phyloP scores from a whole-genome alignment of 2,329 filamentous ascomycete genomes.

The Tolypocladium pustulatum region DNA sequence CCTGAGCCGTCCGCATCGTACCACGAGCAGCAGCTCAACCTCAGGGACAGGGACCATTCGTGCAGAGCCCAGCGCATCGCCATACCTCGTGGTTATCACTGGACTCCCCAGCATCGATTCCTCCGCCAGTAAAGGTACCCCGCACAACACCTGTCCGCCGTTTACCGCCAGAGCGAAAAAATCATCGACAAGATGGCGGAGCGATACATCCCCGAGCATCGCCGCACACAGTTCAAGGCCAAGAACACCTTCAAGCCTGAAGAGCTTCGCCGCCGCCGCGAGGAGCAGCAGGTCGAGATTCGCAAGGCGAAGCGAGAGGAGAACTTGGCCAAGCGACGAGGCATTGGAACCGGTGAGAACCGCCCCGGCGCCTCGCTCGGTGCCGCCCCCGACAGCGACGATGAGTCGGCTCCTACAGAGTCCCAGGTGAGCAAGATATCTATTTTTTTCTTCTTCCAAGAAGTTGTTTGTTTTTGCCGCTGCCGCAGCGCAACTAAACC shows the following conservation, averaged over 20 bases:
- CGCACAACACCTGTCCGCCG: slow-evolving; percentile 1
- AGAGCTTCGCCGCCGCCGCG: slow-evolving; percentile 92
- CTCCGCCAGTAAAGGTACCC: slow-evolving; percentile 5
- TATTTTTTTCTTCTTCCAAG: slow-evolving; percentile 1
- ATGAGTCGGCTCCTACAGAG: slow-evolving; percentile 91
- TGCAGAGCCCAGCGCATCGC: background rate
- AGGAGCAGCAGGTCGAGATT: slow-evolving; percentile 99
- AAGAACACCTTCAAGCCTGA: slow-evolving; percentile 99
- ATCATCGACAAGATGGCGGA: slow-evolving; percentile 70
- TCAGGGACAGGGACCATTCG: background rate
- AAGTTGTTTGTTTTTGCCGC: slow-evolving; percentile 1
- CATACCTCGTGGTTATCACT: background rate
- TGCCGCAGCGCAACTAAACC: background rate
- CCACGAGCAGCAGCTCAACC: background rate
- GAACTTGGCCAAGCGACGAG: slow-evolving; percentile 95
- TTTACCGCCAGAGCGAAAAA: slow-evolving; percentile 8
- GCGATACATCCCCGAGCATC: slow-evolving; percentile 98
- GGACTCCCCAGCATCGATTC: background rate
- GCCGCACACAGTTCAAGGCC: slow-evolving; percentile 98
- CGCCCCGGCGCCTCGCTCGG: slow-evolving; percentile 73
- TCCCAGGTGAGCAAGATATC: slow-evolving; percentile 60
- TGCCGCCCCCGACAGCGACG: slow-evolving; percentile 90
- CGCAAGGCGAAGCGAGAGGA: slow-evolving; percentile 98
- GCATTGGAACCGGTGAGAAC: slow-evolving; percentile 73
- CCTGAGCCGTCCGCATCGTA: background rate